phyloP scores from a whole-genome alignment of 805 yeast species.

The Schwanniomyces sp. region DNA sequence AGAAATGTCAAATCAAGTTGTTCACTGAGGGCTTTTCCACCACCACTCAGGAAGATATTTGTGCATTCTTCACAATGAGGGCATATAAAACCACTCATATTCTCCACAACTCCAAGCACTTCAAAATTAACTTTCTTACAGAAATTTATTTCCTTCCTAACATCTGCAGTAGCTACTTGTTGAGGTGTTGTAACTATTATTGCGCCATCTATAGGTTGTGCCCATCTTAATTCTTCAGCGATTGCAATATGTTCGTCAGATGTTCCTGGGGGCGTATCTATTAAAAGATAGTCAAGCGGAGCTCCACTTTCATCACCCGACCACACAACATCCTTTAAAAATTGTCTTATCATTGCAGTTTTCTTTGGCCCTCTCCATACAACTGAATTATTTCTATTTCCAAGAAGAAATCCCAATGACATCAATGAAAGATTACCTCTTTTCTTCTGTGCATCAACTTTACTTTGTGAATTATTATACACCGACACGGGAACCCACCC shows the following conservation, averaged over 20 bases:
- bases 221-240: slow-evolving; percentile 80
- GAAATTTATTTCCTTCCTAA: slow-evolving; percentile 88
- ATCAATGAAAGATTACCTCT: slow-evolving; percentile 59
- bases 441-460: slow-evolving; percentile 12
- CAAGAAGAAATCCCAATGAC: slow-evolving; percentile 85
- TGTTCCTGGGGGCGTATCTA: slow-evolving; percentile 99
- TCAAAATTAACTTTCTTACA: slow-evolving; percentile 81
- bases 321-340: slow-evolving; percentile 90
- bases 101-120: slow-evolving; percentile 86
- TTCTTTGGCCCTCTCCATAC: slow-evolving; percentile 99
- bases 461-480: slow-evolving; percentile 10
- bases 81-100: slow-evolving; percentile 96
- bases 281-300: slow-evolving; percentile 68
- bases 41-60: slow-evolving; percentile 89
- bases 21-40: slow-evolving; percentile 74
- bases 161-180: slow-evolving; percentile 89
- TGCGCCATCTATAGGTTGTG: slow-evolving; percentile 80
- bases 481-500: slow-evolving; percentile 92
- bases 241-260: slow-evolving; percentile 97
- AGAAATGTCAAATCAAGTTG: slow-evolving; percentile 63
- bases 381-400: slow-evolving; percentile 83
- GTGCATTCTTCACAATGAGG: slow-evolving; percentile 93
- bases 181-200: slow-evolving; percentile 97
- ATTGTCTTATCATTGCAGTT: slow-evolving; percentile 96
- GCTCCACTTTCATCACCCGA: slow-evolving; percentile 68